phyloP scores from a whole-genome alignment of 2,329 filamentous ascomycete species.

The Chaetomium sp. region DNA sequence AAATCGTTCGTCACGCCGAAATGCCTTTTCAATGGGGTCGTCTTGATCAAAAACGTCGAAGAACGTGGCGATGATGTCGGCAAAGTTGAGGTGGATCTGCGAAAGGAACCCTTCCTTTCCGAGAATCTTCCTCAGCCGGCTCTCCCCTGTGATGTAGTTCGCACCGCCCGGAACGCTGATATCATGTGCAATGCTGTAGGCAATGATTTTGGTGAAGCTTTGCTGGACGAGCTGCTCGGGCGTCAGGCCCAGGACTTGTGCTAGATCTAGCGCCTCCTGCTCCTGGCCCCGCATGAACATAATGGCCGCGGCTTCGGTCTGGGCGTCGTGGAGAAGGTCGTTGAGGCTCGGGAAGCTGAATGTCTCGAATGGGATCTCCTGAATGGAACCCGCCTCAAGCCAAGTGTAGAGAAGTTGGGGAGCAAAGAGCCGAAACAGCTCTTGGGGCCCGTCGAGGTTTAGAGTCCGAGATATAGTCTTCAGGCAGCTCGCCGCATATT shows the following conservation, averaged over 20 bases:
- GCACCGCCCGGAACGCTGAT: conserved; percentile 42
- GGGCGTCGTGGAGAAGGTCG: conserved; percentile 63
- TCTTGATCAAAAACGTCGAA: conserved; percentile 75
- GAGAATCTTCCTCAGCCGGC: conserved; percentile 60
- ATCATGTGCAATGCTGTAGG: conserved; percentile 78
- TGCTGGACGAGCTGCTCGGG: conserved; percentile 53
- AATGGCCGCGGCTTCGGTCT: conserved; percentile 72
- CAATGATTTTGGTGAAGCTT: conserved; percentile 71
- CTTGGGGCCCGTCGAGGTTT: conserved; percentile 56
- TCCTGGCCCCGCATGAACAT: conserved; percentile 75
- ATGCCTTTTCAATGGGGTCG: conserved; percentile 61
- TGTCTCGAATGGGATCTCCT: conserved; percentile 73
- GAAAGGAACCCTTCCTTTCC: conserved; percentile 59
- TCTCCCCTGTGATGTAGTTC: conserved; percentile 52
- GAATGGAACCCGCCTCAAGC: conserved; percentile 61
- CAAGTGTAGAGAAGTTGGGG: conserved; percentile 88
- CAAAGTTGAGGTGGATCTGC: conserved; percentile 63
- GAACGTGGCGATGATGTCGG: conserved; percentile 68
- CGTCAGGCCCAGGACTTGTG: conserved; percentile 47
- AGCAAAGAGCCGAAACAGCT: conserved; percentile 77
- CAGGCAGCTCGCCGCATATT: conserved; percentile 69
- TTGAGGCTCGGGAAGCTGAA: conserved; percentile 69
- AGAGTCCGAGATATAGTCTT: conserved; percentile 58
- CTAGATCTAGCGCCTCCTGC: conserved; percentile 54
- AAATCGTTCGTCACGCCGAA: conserved; percentile 53